These are phyloP conservation scores for Spergularia bocconei DNA, from an alignment of 148 eudicot genomes.

Conservation along the genomic window DNA sequence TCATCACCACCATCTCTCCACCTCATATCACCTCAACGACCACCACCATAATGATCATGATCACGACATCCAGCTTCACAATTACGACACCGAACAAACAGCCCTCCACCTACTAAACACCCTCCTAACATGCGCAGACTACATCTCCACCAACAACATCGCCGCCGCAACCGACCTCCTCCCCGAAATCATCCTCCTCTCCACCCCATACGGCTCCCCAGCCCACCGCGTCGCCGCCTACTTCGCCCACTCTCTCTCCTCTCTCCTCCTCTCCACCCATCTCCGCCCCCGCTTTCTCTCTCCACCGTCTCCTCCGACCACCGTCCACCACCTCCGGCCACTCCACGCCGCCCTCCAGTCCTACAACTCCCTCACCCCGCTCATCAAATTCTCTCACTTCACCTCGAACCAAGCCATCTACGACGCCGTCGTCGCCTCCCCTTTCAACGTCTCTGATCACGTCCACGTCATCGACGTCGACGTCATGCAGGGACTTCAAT, in stretches of 20 bases:
- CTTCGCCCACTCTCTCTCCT: slow-evolving; percentile 60
- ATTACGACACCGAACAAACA: neutral
- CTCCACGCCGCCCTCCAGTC: slow-evolving; percentile 57
- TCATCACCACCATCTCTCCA: too few species aligned
- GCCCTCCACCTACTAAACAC: slow-evolving; percentile 51
- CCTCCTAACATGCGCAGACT: slow-evolving; percentile 67
- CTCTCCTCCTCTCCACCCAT: slow-evolving; percentile 36
- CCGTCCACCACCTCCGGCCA: slow-evolving; percentile 31
- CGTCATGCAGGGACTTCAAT: slow-evolving; percentile 88
- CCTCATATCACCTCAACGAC: neutral
- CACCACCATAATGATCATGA: neutral
- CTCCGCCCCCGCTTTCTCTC: slow-evolving; percentile 29
- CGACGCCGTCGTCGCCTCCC: slow-evolving; percentile 32
- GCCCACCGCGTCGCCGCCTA: slow-evolving; percentile 71
- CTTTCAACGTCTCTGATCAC: slow-evolving; percentile 45
- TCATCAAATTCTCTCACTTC: slow-evolving; percentile 79
- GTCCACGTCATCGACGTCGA: slow-evolving; percentile 77
- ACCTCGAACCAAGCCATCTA: slow-evolving; percentile 80
- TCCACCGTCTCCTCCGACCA: slow-evolving; percentile 27
- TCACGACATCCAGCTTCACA: neutral
- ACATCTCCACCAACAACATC: slow-evolving; percentile 49
- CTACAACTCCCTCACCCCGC: slow-evolving; percentile 60
- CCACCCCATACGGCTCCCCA: slow-evolving; percentile 71
- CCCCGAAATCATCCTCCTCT: slow-evolving; percentile 52
- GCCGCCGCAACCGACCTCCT: slow-evolving; percentile 45